Conservation (phyloP, 352 stramenopile genomes). For the Albugo candida region DNA sequence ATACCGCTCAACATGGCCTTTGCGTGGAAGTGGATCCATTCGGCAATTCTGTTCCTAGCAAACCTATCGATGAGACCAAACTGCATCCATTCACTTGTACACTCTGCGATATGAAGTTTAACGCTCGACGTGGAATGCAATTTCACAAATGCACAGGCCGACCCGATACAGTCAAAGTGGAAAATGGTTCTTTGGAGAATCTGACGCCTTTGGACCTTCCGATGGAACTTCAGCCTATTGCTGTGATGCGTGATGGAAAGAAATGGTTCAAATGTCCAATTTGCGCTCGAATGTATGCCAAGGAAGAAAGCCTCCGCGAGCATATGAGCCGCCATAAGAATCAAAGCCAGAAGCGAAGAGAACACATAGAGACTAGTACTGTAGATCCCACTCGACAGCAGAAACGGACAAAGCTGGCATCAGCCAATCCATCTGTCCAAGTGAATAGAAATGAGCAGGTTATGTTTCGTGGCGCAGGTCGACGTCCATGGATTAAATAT, state of each 20-base stretch:
- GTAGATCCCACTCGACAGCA: constrained; percentile 58
- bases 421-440: constrained; percentile 70
- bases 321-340: constrained; percentile 74
- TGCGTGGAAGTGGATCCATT: constrained; percentile 42
- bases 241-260: constrained; percentile 62
- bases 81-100: constrained; percentile 66
- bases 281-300: constrained; percentile 58
- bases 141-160: constrained; percentile 47
- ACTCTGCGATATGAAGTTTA: constrained; percentile 75
- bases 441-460: constrained; percentile 76
- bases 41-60: constrained; percentile 31
- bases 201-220: constrained; percentile 52
- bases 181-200: constrained; percentile 12
- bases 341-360: constrained; percentile 71
- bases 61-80: constrained; percentile 75
- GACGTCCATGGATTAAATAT: constrained; percentile 57
- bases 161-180: constrained; percentile 16
- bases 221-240: constrained; percentile 35
- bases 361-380: constrained; percentile 63
- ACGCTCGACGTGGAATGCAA: constrained; percentile 60
- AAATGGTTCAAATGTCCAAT: constrained; percentile 76
- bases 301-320: constrained; percentile 41
- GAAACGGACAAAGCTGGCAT: constrained; percentile 68
- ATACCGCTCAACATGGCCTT: constrained; percentile 54
- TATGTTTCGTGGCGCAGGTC: constrained; percentile 54